A percentile compares a stretch with the other conserved stretches of the same genome.
Evolutionary conservation across 345 rosid genomes (phyloP).

Genomic region (Cardamine occulta): DNA sequence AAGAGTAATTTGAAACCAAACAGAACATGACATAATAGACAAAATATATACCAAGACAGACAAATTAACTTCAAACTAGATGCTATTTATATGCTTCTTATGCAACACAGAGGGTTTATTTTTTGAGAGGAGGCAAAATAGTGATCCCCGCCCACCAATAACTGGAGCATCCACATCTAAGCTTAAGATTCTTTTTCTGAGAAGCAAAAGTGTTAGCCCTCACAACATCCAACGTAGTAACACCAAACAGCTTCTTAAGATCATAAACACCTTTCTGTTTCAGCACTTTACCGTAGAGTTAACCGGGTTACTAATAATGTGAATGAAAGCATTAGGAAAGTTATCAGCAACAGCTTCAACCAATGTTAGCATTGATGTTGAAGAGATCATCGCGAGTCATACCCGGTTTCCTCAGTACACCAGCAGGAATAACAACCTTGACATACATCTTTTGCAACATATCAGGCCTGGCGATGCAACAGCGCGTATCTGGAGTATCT

Average conservation of each 20-base stretch:
- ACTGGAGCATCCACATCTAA: constrained; percentile 94
- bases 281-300: constrained; percentile 86
- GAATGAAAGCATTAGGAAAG: constrained; percentile 88
- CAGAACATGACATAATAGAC: too few relatives aligned
- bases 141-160: constrained; percentile 97
- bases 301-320: constrained; percentile 92
- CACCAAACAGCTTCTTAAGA: constrained; percentile 94
- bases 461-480: too few relatives aligned
- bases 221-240: constrained; percentile 88
- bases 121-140: too few relatives aligned
- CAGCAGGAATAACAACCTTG: constrained; percentile 96
- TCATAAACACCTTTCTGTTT: constrained; percentile 87
- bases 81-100: too few relatives aligned
- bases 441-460: too few relatives aligned
- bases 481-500: too few relatives aligned
- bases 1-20: too few relatives aligned
- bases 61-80: too few relatives aligned
- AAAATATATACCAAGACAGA: too few relatives aligned
- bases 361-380: constrained; percentile 87
- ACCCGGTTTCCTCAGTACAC: constrained; percentile 95
- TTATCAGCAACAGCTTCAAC: constrained; percentile 90
- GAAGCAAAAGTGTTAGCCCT: constrained; percentile 94
- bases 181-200: constrained; percentile 82
- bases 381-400: constrained; percentile 98
- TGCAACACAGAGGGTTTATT: too few relatives aligned